Evolutionary conservation across 202 grass and related monocot genomes (phyloP).

Genomic region (Elaeis oleifera): DNA sequence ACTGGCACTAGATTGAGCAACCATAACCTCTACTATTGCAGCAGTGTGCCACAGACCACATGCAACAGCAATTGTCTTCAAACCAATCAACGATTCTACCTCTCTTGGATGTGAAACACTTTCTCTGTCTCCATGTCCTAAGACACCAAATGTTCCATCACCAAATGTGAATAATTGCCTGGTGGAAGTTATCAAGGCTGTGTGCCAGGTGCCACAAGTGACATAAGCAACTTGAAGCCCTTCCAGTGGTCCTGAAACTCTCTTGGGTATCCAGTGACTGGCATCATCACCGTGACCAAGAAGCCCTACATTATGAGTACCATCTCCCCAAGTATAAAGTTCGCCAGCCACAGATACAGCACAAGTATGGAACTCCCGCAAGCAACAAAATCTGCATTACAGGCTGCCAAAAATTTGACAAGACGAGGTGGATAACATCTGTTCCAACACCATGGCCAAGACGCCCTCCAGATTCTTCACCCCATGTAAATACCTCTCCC

Average conservation of each 20-base stretch:
- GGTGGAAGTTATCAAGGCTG: constrained; percentile 59
- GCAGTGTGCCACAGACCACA: constrained; percentile 81
- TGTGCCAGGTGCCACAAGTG: constrained; percentile 79
- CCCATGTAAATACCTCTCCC: constrained; percentile 79
- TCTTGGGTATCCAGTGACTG: constrained; percentile 80
- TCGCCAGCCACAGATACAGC: constrained; percentile 52
- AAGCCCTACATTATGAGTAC: constrained; percentile 16
- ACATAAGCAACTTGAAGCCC: constrained; percentile 53
- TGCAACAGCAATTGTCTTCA: constrained; percentile 65
- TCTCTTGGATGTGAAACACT: constrained; percentile 47
- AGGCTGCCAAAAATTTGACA: constrained; percentile 35
- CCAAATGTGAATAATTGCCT: constrained; percentile 73
- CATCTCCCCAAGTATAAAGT: constrained; percentile 67
- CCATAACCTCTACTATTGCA: constrained; percentile 65
- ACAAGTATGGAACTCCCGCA: constrained; percentile 88
- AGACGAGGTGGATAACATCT: constrained; percentile 37
- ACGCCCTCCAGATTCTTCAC: constrained; percentile 62
- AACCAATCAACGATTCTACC: constrained; percentile 56
- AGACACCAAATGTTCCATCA: constrained; percentile 68
- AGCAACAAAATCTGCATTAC: constrained; percentile 44
- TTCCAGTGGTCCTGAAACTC: constrained; percentile 56
- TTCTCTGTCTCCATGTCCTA: constrained; percentile 63
- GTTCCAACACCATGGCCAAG: constrained; percentile 71
- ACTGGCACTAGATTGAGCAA: constrained; percentile 52
- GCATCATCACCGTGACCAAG: constrained; percentile 55